Conservation (phyloP, 352 stramenopile species). For the Peronosclerospora sorghi region DNA sequence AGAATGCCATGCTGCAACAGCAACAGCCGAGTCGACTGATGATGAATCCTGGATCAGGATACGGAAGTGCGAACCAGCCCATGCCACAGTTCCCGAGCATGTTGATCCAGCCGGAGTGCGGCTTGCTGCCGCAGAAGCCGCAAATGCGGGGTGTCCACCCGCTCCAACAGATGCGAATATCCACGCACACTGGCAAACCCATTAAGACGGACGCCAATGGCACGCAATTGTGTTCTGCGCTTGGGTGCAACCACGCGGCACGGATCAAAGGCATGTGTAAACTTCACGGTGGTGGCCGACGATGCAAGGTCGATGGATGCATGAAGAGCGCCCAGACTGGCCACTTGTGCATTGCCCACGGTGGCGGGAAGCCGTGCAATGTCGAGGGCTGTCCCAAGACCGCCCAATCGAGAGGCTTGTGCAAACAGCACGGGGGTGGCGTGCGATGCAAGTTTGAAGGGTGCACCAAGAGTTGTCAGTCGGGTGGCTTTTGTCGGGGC, state of each 20-base stretch:
- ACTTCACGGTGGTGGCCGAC: conserved; percentile 59
- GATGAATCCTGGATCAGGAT: conserved; percentile 21
- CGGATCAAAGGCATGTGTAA: conserved; percentile 84
- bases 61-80: conserved; percentile 21
- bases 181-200: conserved; percentile 44
- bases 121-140: conserved; percentile 31
- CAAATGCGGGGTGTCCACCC: conserved; percentile 20
- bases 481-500: conserved; percentile 71
- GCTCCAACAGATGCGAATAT: conserved; percentile 29
- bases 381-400: conserved; percentile 80
- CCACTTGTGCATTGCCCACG: conserved; percentile 77
- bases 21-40: conserved; percentile 36
- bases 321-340: conserved; percentile 83
- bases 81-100: conserved; percentile 43
- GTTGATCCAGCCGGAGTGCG: conserved; percentile 45
- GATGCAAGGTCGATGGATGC: conserved; percentile 81
- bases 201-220: conserved; percentile 38
- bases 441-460: conserved; percentile 81
- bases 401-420: conserved; percentile 71
- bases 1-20: conserved; percentile 34
- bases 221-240: conserved; percentile 58
- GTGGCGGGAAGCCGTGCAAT: conserved; percentile 75
- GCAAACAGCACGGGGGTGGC: conserved; percentile 76
- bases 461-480: conserved; percentile 82
- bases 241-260: conserved; percentile 69